Percentiles rank a stretch among this genome's conserved stretches.
Evolutionary conservation across 2,329 filamentous ascomycete genomes (phyloP).

Genomic region (Grosmannia clavigera): DNA sequence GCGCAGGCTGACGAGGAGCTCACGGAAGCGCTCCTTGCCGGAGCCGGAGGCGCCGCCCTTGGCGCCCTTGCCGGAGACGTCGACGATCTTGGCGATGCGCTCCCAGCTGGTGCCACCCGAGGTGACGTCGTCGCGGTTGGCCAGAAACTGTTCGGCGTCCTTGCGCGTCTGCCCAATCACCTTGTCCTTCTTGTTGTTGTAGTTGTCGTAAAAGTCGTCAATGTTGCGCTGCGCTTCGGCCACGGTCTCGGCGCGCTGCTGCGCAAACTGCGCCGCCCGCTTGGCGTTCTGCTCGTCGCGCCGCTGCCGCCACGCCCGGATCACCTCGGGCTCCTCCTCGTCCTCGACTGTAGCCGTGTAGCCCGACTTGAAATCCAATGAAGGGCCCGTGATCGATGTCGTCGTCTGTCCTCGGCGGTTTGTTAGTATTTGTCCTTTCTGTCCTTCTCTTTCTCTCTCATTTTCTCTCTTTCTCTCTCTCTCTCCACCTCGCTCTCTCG

Average conservation of each 20-base stretch:
- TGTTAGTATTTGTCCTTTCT: background rate
- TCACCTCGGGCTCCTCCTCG: slow-evolving; percentile 79
- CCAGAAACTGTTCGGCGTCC: slow-evolving; percentile 88
- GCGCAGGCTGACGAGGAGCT: slow-evolving; percentile 72
- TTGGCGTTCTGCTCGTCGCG: slow-evolving; percentile 73
- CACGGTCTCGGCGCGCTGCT: slow-evolving; percentile 74
- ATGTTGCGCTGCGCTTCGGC: slow-evolving; percentile 87
- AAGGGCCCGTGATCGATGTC: slow-evolving; percentile 64
- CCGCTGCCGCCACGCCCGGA: slow-evolving; percentile 84
- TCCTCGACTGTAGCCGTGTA: slow-evolving; percentile 44
- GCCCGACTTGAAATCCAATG: slow-evolving; percentile 49
- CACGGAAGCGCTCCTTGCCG: slow-evolving; percentile 92
- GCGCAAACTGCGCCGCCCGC: slow-evolving; percentile 70
- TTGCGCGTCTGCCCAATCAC: slow-evolving; percentile 73
- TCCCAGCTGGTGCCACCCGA: slow-evolving; percentile 97
- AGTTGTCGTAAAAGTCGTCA: slow-evolving; percentile 98
- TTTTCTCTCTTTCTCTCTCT: background rate
- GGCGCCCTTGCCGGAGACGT: slow-evolving; percentile 83
- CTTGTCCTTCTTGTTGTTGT: slow-evolving; percentile 97
- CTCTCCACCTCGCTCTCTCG: background rate
- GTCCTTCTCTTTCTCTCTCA: background rate
- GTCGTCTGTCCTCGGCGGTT: background rate
- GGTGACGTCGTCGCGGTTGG: slow-evolving; percentile 79
- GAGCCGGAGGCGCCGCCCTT: slow-evolving; percentile 80
- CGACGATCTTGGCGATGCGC: slow-evolving; percentile 93